phyloP scores from a whole-genome alignment of 208 protist species.

The Tritrichomonas foetus region DNA sequence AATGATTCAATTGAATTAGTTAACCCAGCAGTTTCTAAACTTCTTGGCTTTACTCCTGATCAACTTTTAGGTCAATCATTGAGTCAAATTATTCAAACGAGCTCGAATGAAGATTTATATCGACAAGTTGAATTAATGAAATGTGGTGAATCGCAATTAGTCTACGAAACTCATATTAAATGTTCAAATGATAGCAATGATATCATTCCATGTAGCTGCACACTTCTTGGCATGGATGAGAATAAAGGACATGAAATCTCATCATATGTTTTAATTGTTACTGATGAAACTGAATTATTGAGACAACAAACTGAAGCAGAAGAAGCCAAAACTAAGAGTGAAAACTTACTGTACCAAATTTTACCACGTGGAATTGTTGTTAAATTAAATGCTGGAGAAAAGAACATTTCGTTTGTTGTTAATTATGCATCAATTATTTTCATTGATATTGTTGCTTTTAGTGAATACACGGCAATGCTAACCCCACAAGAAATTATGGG shows the following conservation, averaged over 20 bases:
- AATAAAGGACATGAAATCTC: neutral
- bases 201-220: neutral
- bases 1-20: neutral
- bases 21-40: neutral
- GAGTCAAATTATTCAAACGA: neutral
- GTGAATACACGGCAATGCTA: neutral
- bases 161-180: neutral
- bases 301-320: neutral
- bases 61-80: neutral
- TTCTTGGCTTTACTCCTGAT: neutral
- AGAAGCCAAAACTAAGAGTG: neutral
- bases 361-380: no score
- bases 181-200: neutral
- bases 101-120: neutral
- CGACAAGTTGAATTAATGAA: neutral
- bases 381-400: no score
- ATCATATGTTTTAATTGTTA: neutral
- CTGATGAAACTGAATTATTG: neutral
- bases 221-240: neutral
- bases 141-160: neutral
- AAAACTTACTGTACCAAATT: no score
- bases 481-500: neutral
- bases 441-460: neutral
- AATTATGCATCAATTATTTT: neutral
- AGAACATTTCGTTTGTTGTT: neutral